Evolutionary conservation across 2,329 filamentous ascomycete genomes (phyloP).

Genomic region (Botrytis aclada): DNA sequence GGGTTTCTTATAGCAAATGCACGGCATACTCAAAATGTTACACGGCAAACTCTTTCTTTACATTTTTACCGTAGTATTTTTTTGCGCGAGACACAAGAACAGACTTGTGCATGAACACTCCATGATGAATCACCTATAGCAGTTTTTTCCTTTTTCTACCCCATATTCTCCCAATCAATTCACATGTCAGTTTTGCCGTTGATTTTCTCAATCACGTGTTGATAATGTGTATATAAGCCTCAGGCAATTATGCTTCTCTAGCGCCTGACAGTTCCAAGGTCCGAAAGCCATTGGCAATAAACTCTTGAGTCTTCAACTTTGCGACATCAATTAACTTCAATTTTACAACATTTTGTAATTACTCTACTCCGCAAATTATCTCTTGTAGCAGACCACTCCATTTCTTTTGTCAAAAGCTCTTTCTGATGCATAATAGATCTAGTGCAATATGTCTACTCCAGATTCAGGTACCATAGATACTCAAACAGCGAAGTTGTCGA

Average conservation of each 20-base stretch:
- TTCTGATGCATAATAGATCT: conserved; percentile 20
- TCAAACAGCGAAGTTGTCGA: neutral
- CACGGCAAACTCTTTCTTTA: neutral
- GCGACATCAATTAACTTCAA: conserved; percentile 1
- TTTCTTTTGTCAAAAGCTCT: conserved; percentile 19
- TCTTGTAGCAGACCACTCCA: conserved; percentile 16
- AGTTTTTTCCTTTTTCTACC: neutral
- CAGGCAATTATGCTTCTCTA: neutral
- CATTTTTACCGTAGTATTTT: neutral
- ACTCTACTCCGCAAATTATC: neutral
- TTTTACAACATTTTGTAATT: neutral
- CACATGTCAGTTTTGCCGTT: too few relatives aligned
- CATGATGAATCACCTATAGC: neutral
- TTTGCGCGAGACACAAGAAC: neutral
- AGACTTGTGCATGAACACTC: neutral
- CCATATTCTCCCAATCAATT: neutral
- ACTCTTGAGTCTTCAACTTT: conserved; percentile 1
- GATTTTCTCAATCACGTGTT: neutral
- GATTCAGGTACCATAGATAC: conserved; percentile 17
- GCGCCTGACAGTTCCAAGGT: neutral
- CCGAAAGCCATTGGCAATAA: neutral
- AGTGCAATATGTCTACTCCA: conserved; percentile 20
- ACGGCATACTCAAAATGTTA: neutral
- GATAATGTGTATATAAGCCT: neutral
- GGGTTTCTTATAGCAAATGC: neutral